Percentiles rank a stretch among this genome's conserved stretches.
These are phyloP conservation scores for Schizophyllum amplum DNA, from an alignment of 1,284 basidiomycete species.

Conservation along the genomic window DNA sequence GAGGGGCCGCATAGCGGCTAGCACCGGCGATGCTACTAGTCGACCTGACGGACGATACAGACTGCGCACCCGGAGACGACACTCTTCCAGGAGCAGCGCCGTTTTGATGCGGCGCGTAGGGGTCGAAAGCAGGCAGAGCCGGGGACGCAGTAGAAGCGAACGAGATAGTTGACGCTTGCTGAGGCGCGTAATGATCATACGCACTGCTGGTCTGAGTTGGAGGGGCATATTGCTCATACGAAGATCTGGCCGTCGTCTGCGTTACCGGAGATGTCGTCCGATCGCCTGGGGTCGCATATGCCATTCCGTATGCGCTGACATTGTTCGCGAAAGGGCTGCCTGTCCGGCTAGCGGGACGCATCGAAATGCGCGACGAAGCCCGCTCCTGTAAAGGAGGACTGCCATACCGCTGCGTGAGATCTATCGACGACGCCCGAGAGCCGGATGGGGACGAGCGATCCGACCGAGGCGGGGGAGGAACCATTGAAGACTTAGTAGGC, in stretches of 20 bases:
- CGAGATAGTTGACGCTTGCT: background rate
- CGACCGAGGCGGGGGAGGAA: background rate
- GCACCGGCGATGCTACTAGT: no score
- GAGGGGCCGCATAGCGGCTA: background rate
- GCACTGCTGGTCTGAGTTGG: background rate
- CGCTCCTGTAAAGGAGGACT: background rate
- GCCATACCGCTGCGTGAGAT: background rate
- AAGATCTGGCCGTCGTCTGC: background rate
- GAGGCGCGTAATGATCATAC: background rate
- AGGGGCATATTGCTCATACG: background rate
- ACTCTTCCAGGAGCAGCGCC: background rate
- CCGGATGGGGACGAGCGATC: background rate
- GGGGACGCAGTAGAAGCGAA: slow-evolving; percentile 1
- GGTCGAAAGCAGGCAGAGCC: background rate
- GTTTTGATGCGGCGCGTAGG: background rate
- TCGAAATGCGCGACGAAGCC: background rate
- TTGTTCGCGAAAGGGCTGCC: background rate
- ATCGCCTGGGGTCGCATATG: slow-evolving; percentile 2
- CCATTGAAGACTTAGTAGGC: background rate
- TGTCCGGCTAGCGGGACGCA: background rate
- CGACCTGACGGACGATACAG: background rate
- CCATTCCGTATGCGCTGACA: background rate
- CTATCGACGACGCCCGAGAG: background rate
- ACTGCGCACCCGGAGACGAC: background rate
- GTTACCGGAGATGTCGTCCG: slow-evolving; percentile 4